Evolutionary conservation across 2,329 filamentous ascomycete genomes (phyloP).

Genomic region (Fusarium cyanostomum): DNA sequence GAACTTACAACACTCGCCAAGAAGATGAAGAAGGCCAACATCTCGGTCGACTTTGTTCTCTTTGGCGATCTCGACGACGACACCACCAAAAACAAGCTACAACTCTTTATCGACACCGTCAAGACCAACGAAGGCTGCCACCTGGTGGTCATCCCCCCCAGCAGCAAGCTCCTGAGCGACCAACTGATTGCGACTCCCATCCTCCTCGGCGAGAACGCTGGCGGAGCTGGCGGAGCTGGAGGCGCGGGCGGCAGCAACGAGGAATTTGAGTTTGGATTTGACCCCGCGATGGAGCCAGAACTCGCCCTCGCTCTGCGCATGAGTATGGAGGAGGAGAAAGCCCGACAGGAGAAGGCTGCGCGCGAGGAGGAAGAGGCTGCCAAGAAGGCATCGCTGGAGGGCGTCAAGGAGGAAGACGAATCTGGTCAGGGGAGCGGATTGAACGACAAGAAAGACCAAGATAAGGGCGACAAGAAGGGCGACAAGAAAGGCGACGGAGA

Average conservation of each 20-base stretch:
- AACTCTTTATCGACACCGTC: conserved; percentile 92
- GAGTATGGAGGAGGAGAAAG: conserved; percentile 98
- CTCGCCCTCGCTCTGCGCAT: conserved; percentile 93
- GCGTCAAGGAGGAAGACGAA: conserved; percentile 83
- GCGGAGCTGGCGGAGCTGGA: conserved; percentile 62
- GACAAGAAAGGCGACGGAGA: conserved; percentile 72
- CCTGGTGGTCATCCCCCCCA: conserved; percentile 89
- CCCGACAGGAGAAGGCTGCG: conserved; percentile 86
- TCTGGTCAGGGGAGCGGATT: conserved; percentile 53
- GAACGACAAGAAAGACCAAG: conserved; percentile 78
- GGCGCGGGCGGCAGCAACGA: conserved; percentile 70
- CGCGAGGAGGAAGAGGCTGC: conserved; percentile 77
- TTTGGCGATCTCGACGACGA: conserved; percentile 95
- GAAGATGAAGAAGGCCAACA: conserved; percentile 98
- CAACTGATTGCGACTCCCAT: conserved; percentile 91
- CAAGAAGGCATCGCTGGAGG: conserved; percentile 79
- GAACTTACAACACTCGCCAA: conserved; percentile 88
- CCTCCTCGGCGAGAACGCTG: conserved; percentile 80
- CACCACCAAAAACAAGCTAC: conserved; percentile 88
- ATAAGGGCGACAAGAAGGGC: conserved; percentile 71
- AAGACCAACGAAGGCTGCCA: conserved; percentile 92
- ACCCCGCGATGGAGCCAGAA: conserved; percentile 91
- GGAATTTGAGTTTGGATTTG: conserved; percentile 81
- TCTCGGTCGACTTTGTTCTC: conserved; percentile 91
- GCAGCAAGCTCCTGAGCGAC: conserved; percentile 91